Evolutionary conservation across 139 green algal species (phyloP), one percentile per base, ranked within the genome.

Genomic region (Chlamydomonas sp.): DNA sequence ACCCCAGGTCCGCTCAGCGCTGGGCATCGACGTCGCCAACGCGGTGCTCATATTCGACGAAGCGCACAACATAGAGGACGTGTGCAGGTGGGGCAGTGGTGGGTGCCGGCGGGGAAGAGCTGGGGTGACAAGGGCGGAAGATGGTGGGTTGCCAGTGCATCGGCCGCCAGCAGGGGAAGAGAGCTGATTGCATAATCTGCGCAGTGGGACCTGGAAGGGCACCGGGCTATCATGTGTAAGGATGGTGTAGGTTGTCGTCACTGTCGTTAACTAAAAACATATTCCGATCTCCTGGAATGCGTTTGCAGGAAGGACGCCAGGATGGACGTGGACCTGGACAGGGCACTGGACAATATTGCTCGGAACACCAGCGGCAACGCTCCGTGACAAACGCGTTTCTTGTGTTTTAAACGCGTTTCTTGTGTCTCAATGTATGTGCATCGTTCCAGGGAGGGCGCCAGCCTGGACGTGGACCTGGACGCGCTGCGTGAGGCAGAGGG

Each of bases 1-100:
- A n/a, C 60, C 20, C 10, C 73, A 87, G 83, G 83, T 99, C 64
- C 91, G 95, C 4, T 63, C 80, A 6, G 87, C 94, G n/a, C 95
- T 99, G 93, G 83, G 93, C 3, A 88, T 99, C 16, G 89, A 96
- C 8, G 73, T 97, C 18, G 74, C 91, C 4, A 92, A 92, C 75
- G 84, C 91, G 60, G 90, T 99, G 59, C 87, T 99, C 14, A 97
- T 99, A 9, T 97, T 99, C 73, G 97, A 99, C 86, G 98, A 99
- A 91, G 98, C 96, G 9, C 98, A 99, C 94, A 99, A 99, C 92
- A 99, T 99, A 20, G 97, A 99, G 93, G 97, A 99, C 91, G 93
- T 94, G 86, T 79, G 86, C 61, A 92, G 91, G 89, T 92, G 74
- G 0, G 78, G 3, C 58, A 4, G 71, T n/a, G 1, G 3, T 77